A percentile compares a stretch with the other conserved stretches of the same genome.
Conservation (phyloP, 2,329 filamentous ascomycete genomes). For the Exophiala viscosa region DNA sequence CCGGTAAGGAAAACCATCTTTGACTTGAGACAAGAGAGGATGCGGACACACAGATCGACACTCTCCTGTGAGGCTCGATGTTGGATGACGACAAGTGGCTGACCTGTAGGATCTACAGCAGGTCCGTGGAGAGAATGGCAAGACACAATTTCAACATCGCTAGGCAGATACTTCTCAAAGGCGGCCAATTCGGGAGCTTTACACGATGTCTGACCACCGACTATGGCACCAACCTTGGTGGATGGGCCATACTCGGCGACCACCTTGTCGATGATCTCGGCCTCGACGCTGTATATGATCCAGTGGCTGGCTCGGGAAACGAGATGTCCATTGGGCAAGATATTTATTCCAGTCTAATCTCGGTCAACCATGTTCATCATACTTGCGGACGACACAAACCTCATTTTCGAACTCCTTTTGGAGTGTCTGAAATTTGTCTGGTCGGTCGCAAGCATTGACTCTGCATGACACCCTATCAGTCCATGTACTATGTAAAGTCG, state of each 20-base stretch:
- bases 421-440: slow-evolving; percentile 80
- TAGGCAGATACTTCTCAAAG: slow-evolving; percentile 82
- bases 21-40: slow-evolving; percentile 78
- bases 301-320: slow-evolving; percentile 96
- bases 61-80: slow-evolving; percentile 78
- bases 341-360: slow-evolving; percentile 73
- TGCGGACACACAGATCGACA: slow-evolving; percentile 72
- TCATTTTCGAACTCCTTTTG: slow-evolving; percentile 76
- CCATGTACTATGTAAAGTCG: neutral
- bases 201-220: slow-evolving; percentile 96
- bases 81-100: slow-evolving; percentile 87
- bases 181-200: slow-evolving; percentile 94
- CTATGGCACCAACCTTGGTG: slow-evolving; percentile 90
- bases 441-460: slow-evolving; percentile 89
- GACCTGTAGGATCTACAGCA: slow-evolving; percentile 78
- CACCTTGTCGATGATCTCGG: slow-evolving; percentile 80
- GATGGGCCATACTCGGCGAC: slow-evolving; percentile 88
- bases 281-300: slow-evolving; percentile 98
- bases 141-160: slow-evolving; percentile 87
- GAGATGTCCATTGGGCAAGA: slow-evolving; percentile 89
- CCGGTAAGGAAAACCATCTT: slow-evolving; percentile 86
- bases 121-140: slow-evolving; percentile 97
- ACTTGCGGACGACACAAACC: slow-evolving; percentile 62
- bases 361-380: slow-evolving; percentile 36
- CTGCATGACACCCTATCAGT: slow-evolving; percentile 48